Evolutionary conservation across 169 alveolate genomes (phyloP).

Genomic region (Plasmodium gaboni): DNA sequence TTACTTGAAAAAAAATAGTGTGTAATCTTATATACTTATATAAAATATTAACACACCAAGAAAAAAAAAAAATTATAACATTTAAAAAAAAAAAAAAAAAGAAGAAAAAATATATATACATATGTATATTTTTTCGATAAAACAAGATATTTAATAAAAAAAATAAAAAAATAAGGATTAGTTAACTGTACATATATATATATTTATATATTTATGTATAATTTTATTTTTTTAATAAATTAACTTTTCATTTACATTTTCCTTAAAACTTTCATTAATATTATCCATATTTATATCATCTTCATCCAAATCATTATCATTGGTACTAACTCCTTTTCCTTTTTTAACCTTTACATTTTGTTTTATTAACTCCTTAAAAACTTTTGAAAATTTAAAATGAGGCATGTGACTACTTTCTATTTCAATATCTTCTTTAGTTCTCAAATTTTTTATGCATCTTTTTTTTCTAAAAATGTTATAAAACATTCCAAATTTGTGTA

Average conservation of each 20-base stretch:
- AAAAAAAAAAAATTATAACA: too few species aligned
- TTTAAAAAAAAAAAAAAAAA: too few species aligned
- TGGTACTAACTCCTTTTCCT: conserved; percentile 8
- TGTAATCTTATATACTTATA: not conserved
- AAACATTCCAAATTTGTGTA: conserved; percentile 73
- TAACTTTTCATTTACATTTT: conserved; percentile 67
- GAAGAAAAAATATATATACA: not conserved
- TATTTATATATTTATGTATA: not conserved
- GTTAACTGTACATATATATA: too few species aligned
- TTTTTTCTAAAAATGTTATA: conserved; percentile 62
- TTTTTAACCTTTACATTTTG: conserved; percentile 47
- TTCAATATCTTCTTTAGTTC: conserved; percentile 66
- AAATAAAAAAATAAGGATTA: not conserved
- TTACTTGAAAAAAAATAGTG: conserved; percentile 21
- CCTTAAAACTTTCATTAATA: conserved; percentile 68
- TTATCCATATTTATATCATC: conserved; percentile 50
- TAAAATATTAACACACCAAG: not conserved
- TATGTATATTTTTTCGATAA: not conserved
- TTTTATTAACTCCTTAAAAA: conserved; percentile 58
- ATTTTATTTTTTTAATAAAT: conserved; percentile 29
- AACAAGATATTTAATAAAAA: conserved; percentile 20
- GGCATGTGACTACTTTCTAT: conserved; percentile 73
- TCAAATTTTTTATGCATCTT: conserved; percentile 65
- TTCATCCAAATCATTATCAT: conserved; percentile 38
- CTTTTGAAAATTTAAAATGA: conserved; percentile 67